Evolutionary conservation across 192 early-diverging fungal genomes (phyloP), one percentile per base, ranked within the genome.

Genomic region (Fimicolochytrium jonesii): DNA sequence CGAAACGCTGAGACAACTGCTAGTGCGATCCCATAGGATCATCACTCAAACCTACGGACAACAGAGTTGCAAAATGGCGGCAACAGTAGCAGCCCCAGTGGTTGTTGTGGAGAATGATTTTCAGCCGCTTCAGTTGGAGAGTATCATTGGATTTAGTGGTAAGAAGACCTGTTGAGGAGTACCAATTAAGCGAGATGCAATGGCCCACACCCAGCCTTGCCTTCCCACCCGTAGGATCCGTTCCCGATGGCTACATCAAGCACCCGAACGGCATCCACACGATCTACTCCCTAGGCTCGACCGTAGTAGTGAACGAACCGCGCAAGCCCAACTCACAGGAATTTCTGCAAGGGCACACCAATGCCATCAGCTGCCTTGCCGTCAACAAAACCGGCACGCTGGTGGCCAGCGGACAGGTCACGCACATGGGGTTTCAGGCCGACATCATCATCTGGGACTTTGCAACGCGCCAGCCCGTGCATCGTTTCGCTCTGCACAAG

Each of bases 381-480:
- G 64, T 83, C 15, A 66, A 71, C 18, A 71, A 68, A 55, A 58
- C 43, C 31, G 81, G 81, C 1, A 71, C 63, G 45, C 71, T 68
- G 33, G 75, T 83, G 41, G 81, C 81, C 1, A 67, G 61, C 51
- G 79, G 81, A 11, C 81, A 83, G 59, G 67, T 83, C n/a, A 83
- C 81, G 20, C 81, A 83, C 55, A 83, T 83, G 81, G 81, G 81
- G 3, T 83, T 83, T 67, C 81, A 83, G 73, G 81, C 81, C 33
- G 81, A 83, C 62, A 81, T 83, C 48, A 78, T 83, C 59, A 74
- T 83, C 37, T 83, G 81, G 81, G 81, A 83, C 49, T 83, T 83
- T 69, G 77, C 50, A 41, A 68, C 45, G 11, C 62, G 77, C 10
- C 58, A 10, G 15, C 60, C 73, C 25, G 37, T 75, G 17, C 67